Percentiles rank a stretch among this genome's conserved stretches.
These are phyloP conservation scores for Pugionium dolabratum DNA, from an alignment of 345 rosid species.

Conservation along the genomic window DNA sequence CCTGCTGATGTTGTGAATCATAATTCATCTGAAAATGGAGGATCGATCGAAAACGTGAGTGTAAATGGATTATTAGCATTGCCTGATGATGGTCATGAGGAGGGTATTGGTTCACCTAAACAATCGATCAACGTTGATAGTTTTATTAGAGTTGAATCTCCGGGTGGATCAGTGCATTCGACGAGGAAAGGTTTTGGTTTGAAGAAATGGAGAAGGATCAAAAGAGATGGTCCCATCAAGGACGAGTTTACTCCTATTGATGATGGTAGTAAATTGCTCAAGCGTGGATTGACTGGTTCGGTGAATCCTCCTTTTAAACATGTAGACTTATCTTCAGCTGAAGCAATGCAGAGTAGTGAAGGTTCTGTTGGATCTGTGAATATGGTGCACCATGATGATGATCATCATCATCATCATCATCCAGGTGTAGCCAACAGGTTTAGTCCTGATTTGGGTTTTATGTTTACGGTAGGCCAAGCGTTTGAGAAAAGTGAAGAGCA, in stretches of 20 bases:
- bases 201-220: constrained; percentile 94
- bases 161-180: constrained; percentile 39
- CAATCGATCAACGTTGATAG: constrained; percentile 11
- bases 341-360: constrained; percentile 50
- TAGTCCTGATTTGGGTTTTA: constrained; percentile 55
- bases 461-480: constrained; percentile 50
- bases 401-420: constrained; percentile 25
- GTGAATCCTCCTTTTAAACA: constrained; percentile 50
- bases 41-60: constrained; percentile 26
- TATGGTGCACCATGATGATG: constrained; percentile 39
- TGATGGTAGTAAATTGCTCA: constrained; percentile 56
- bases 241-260: constrained; percentile 47
- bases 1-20: constrained; percentile 36
- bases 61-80: constrained; percentile 18
- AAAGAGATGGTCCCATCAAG: constrained; percentile 56
- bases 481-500: constrained; percentile 69
- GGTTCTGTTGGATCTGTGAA: constrained; percentile 54
- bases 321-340: constrained; percentile 38
- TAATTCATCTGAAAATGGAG: not conserved
- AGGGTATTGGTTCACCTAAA: constrained; percentile 35
- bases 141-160: constrained; percentile 38
- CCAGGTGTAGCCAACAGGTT: constrained; percentile 40
- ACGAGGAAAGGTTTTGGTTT: constrained; percentile 68
- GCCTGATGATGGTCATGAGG: constrained; percentile 31
- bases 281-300: constrained; percentile 61